Evolutionary conservation across 108 stramenopile species (phyloP), one percentile per base, ranked within the genome.

Genomic region (Fragilaria crotonensis): DNA sequence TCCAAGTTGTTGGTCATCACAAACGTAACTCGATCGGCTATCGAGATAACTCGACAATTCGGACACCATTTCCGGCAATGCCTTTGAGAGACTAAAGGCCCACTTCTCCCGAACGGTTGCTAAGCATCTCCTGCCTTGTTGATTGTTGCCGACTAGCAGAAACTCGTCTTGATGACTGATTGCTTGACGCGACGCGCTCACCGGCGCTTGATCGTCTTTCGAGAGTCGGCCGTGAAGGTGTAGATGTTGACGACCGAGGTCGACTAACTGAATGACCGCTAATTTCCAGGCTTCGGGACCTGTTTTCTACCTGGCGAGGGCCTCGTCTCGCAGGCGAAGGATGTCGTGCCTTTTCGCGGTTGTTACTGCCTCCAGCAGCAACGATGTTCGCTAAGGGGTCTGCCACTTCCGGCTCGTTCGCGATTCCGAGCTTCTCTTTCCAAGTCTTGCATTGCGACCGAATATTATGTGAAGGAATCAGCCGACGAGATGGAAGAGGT

Each of bases 391-490:
- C 36, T 41, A 41, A 41, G 7, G 36, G 36, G 36, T 41, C 36
- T 14, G 36, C 36, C 36, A 41, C 36, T 14, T 41, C 36, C 11
- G 36, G 36, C 14, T 41, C 14, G 36, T 41, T 14, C 7, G 36
- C 36, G 7, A 41, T 41, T 41, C 53, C 53, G 25, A 28, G 7
- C 29, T 30, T 54, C 28, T 54, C 28, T 30, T 9, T 14, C 22
- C 22, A 54, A 27, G 22, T 54, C 7, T 29, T 14, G 27, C 53
- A 54, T 22, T 28, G 22, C 14, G 53, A 54, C 22, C 53, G 23
- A 7, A 54, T 25, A 29, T 54, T 54, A 22, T 54, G 53, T 9
- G 22, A 28, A 29, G 53, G 53, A 30, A 54, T 28, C 53, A 54
- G 28, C 14, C 27, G 22, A 7, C 53, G 53, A 9, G 53, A 54